A percentile compares a stretch with the other conserved stretches of the same genome.
phyloP scores from a whole-genome alignment of 202 grass and related monocot genomes.

The Schoenoplectus tabernaemontani region DNA sequence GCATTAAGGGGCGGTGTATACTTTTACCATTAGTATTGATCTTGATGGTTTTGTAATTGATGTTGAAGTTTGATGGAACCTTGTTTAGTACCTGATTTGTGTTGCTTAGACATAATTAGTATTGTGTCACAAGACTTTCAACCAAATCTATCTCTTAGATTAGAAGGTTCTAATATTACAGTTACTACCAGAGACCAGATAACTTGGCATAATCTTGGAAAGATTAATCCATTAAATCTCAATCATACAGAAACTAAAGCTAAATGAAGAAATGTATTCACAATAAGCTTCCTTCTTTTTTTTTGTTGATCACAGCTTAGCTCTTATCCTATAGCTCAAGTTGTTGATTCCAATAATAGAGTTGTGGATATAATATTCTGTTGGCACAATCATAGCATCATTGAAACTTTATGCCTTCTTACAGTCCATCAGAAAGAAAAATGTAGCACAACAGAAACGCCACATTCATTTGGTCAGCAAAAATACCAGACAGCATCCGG shows the following conservation, averaged over 20 bases:
- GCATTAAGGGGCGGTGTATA: background rate
- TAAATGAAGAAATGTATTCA: background rate
- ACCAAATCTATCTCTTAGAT: background rate
- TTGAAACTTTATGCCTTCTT: background rate
- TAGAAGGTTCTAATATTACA: background rate
- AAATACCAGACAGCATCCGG: no score
- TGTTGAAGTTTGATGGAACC: background rate
- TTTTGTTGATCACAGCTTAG: background rate
- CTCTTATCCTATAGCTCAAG: background rate
- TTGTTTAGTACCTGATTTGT: background rate
- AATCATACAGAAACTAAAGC: no score
- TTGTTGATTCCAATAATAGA: background rate
- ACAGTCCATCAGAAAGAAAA: background rate
- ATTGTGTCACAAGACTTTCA: background rate
- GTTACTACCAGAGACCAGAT: background rate
- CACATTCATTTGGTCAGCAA: no score
- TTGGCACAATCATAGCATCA: slow-evolving; percentile 7
- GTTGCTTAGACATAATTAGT: background rate
- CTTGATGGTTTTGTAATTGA: background rate
- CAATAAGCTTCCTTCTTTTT: background rate
- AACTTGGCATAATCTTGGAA: background rate
- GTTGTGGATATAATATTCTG: background rate
- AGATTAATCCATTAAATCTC: background rate
- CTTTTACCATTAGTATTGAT: background rate
- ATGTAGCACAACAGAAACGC: background rate